phyloP scores from a whole-genome alignment of 2,329 filamentous ascomycete genomes.

The Monilinia vaccinii-corymbosi region DNA sequence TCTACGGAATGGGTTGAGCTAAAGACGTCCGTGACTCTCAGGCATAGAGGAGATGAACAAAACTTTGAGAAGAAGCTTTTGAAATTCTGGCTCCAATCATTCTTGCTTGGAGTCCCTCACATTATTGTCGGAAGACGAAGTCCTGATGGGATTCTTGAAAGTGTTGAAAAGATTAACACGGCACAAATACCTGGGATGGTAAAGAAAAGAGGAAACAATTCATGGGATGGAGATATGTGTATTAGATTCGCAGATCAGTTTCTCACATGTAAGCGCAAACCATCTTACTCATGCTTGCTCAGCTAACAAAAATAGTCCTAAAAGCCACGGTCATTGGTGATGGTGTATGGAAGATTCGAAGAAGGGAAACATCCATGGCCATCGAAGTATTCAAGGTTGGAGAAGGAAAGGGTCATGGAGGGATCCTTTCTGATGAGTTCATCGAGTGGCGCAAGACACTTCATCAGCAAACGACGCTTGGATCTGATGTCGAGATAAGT shows the following conservation, averaged over 20 bases:
- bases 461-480: background rate
- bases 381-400: slow-evolving; percentile 70
- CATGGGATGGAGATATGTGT: slow-evolving; percentile 88
- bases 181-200: slow-evolving; percentile 69
- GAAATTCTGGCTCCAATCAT: slow-evolving; percentile 96
- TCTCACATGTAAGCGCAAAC: slow-evolving; percentile 55
- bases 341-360: slow-evolving; percentile 70
- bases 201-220: slow-evolving; percentile 49
- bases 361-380: slow-evolving; percentile 48
- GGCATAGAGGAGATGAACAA: slow-evolving; percentile 60
- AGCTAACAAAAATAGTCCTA: slow-evolving; percentile 42
- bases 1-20: slow-evolving; percentile 89
- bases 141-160: slow-evolving; percentile 59
- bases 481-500: background rate
- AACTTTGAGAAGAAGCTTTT: slow-evolving; percentile 84
- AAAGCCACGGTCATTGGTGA: slow-evolving; percentile 53
- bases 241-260: slow-evolving; percentile 82
- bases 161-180: slow-evolving; percentile 72
- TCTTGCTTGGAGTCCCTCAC: slow-evolving; percentile 83
- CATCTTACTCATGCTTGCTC: background rate
- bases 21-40: slow-evolving; percentile 61
- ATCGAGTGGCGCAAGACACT: slow-evolving; percentile 53
- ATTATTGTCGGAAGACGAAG: slow-evolving; percentile 86
- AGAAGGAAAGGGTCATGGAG: slow-evolving; percentile 61
- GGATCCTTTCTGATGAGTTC: slow-evolving; percentile 70